A percentile compares a stretch with the other conserved stretches of the same genome.
phyloP scores from a whole-genome alignment of 495 filamentous ascomycete genomes.

The Thozetella sp. region DNA sequence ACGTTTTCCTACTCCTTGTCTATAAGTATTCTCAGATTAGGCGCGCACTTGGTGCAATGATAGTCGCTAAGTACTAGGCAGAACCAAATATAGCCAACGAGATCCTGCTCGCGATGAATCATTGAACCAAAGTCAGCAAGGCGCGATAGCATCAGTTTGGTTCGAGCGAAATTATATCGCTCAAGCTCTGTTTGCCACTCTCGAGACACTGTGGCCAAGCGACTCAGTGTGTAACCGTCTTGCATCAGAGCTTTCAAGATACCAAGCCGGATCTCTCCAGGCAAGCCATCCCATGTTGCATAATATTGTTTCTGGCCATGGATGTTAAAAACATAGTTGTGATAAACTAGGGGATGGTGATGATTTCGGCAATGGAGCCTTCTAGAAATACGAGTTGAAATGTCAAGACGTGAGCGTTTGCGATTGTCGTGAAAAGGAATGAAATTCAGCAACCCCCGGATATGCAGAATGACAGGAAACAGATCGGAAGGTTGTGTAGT shows the following conservation, averaged over 20 bases:
- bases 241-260: slow-evolving; percentile 24
- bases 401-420: not conserved
- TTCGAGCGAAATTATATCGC: slow-evolving; percentile 35
- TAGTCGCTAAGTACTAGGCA: slow-evolving; percentile 36
- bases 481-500: not conserved
- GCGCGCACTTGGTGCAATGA: slow-evolving; percentile 29
- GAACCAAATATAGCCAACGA: slow-evolving; percentile 38
- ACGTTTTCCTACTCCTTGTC: slow-evolving; percentile 12
- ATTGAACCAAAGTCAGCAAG: slow-evolving; percentile 31
- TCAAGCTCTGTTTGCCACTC: slow-evolving; percentile 38
- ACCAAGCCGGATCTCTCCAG: slow-evolving; percentile 20
- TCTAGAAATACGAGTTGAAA: not conserved
- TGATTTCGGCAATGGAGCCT: not conserved
- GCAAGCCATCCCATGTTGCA: slow-evolving; percentile 20
- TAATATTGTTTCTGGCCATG: slow-evolving; percentile 15
- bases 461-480: not conserved
- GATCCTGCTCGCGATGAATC: slow-evolving; percentile 30
- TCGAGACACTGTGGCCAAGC: slow-evolving; percentile 36
- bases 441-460: not conserved
- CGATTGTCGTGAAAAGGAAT: not conserved
- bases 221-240: slow-evolving; percentile 28
- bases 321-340: slow-evolving; percentile 15
- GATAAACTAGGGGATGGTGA: slow-evolving; percentile 4
- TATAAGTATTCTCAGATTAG: not conserved
- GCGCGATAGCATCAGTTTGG: slow-evolving; percentile 33